Evolutionary conservation across 2,329 filamentous ascomycete genomes (phyloP), one percentile per base, ranked within the genome.

Genomic region (Atkinsonella texensis): DNA sequence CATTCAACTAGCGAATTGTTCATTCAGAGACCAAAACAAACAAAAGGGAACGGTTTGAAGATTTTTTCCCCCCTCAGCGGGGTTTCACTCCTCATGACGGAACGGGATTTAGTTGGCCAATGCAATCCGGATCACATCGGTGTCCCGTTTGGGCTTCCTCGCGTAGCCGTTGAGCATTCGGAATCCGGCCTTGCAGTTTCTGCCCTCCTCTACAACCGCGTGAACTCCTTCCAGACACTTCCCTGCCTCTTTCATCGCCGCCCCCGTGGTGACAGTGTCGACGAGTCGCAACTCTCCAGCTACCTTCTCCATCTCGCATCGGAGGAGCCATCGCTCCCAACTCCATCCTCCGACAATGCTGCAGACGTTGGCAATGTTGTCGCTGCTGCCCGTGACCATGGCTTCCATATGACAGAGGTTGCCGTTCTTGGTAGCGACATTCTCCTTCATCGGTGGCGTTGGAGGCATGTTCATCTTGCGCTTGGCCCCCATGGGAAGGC

Each of bases 291-390:
- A 67, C 63, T 88, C 83, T 28, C 87, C 85, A 63, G 88, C 74
- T 4, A 74, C 74, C 67, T 79, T 93, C 73, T 96, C 90, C 70
- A 84, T 79, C 70, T 93, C 87, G 61, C 91, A 78, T 62, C 89
- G 87, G 58, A 96, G 71, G 66, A 97, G 79, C 93, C 93, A 98
- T 65, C 88, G 86, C 76, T 98, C 93, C 91, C 90, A 98, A 65
- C 84, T 83, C 83, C 89, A 93, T 28, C 85, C 84, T 4, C 89
- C 93, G 1, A 91, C 81, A 41, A 97, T 71, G 18, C 90, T 90
- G 12, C 87, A 85, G 57, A 95, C 74, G 59, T 79, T 82, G 1
- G 87, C 87, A 13, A 84, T 80, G 62, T 83, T 80, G 48, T 83
- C 79, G 0, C 85, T 89, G 60, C 79, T 85, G 8, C 86, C 86